phyloP scores from a whole-genome alignment of 1,139 yeast genomes.

The Protomyces lactucae-debilis region DNA sequence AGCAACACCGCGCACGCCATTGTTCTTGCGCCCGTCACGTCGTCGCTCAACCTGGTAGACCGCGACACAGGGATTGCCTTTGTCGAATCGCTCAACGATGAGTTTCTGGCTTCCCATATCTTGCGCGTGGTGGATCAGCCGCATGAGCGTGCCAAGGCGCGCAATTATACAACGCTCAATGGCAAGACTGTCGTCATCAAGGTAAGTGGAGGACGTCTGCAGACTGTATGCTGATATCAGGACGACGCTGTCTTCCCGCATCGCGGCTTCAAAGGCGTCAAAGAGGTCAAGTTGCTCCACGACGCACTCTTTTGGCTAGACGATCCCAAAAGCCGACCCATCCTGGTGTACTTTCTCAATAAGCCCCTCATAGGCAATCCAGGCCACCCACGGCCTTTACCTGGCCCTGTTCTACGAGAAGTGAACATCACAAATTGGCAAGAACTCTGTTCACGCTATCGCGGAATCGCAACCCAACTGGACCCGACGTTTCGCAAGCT shows the following conservation, averaged over 20 bases:
- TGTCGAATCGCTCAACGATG: conserved; percentile 16
- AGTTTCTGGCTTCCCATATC: conserved; percentile 16
- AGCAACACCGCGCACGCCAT: not conserved
- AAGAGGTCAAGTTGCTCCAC: conserved; percentile 25
- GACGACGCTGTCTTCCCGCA: conserved; percentile 23
- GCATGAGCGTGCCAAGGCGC: conserved; percentile 38
- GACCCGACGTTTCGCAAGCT: conserved; percentile 1
- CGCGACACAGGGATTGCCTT: conserved; percentile 6
- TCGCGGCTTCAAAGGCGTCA: conserved; percentile 25
- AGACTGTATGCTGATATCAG: not conserved
- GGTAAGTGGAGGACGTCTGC: not conserved
- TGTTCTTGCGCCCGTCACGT: conserved; percentile 19
- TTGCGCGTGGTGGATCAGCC: conserved; percentile 15
- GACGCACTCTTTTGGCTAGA: conserved; percentile 26
- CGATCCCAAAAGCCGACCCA: conserved; percentile 9
- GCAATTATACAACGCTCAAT: conserved; percentile 28
- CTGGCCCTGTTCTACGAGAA: not conserved
- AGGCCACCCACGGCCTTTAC: not conserved
- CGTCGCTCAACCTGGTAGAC: conserved; percentile 17
- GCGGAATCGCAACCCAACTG: not conserved
- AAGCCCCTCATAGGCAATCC: conserved; percentile 19
- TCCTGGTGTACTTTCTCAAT: conserved; percentile 25
- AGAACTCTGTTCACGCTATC: not conserved
- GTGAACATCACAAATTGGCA: conserved; percentile 1
- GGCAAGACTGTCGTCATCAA: conserved; percentile 27